These are phyloP conservation scores for Candida yuanshanica DNA, from an alignment of 805 yeast genomes.

Conservation along the genomic window DNA sequence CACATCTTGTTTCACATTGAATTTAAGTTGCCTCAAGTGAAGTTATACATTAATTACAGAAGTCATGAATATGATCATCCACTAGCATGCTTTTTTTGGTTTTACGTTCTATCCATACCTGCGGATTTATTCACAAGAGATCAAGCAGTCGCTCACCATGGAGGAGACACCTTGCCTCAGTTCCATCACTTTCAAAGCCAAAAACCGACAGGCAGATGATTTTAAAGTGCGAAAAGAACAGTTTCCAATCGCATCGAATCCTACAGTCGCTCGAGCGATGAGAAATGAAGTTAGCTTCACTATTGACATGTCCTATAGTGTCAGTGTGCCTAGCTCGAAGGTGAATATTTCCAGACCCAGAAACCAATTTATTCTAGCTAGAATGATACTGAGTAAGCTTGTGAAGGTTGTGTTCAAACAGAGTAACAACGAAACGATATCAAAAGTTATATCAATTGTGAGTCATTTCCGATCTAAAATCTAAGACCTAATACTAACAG, in stretches of 20 bases:
- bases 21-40: too few relatives aligned
- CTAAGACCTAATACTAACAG: too few relatives aligned
- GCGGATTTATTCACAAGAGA: too few relatives aligned
- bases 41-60: too few relatives aligned
- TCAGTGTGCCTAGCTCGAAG: neutral
- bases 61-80: too few relatives aligned
- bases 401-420: neutral
- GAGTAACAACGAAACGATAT: constrained; percentile 7
- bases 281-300: neutral
- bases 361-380: constrained; percentile 17
- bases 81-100: too few relatives aligned
- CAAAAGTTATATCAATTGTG: constrained; percentile 12
- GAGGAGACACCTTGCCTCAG: neutral
- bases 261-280: neutral
- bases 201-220: neutral
- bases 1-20: too few relatives aligned
- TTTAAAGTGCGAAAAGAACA: neutral
- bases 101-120: too few relatives aligned
- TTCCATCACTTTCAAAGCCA: neutral
- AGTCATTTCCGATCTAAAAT: too few relatives aligned
- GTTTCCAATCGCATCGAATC: constrained; percentile 4
- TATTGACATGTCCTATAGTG: neutral
- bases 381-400: constrained; percentile 11
- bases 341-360: constrained; percentile 12
- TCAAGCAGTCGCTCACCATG: too few relatives aligned